Base-by-base conservation (phyloP, 495 filamentous ascomycete species). In the Polyplosphaeria fusca region DNA sequence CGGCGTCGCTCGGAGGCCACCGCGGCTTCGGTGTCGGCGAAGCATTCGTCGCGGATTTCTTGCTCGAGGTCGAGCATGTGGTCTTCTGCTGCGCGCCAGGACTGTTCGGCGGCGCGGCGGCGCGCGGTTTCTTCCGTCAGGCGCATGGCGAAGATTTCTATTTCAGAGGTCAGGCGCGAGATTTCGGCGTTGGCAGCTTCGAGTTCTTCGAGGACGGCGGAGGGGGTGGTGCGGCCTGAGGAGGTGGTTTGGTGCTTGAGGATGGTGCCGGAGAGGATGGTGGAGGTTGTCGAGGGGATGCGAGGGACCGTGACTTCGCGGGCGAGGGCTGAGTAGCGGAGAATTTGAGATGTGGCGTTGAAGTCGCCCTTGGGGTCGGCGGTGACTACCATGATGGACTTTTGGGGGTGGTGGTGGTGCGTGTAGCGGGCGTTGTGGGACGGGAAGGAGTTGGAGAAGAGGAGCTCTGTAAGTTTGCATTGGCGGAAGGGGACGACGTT, bases 341-440 rank as follows among this genome's bases (percentile, higher is more conserved):
- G 76, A 28, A 98, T 97, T 69, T 98, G 93, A 20, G 88, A 90
- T 0, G 94, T 97, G 18, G 93, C 89, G 64, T 97, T 96, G 76
- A 89, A 96, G 68, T 98, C 93, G 12, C 94, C 93, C 14, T 87
- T 64, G 0, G 93, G 92, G 67, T 98, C 93, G 0, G 94, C 93
- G 1, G 93, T 95, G 18, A 97, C 94, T 39, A 97, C 86, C 93
- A 98, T 97, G 64, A 92, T 81, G 0, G 86, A 88, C 68, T 89
- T 93, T 68, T 95, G 92, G 0, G 89, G 85, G 46, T 79, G 66
- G n/a, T 67, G 64, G 50, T 68, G 20, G 41, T 60, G 52, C 24
- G 60, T 19, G 63, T 55, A 47, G 37, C 44, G 37, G 51, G 19
- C 79, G 73, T 74, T 53, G 70, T 71, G 48, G n/a, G 79, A 77